phyloP scores from a whole-genome alignment of 1,284 basidiomycete species.

The Mycosarcoma maydis region DNA sequence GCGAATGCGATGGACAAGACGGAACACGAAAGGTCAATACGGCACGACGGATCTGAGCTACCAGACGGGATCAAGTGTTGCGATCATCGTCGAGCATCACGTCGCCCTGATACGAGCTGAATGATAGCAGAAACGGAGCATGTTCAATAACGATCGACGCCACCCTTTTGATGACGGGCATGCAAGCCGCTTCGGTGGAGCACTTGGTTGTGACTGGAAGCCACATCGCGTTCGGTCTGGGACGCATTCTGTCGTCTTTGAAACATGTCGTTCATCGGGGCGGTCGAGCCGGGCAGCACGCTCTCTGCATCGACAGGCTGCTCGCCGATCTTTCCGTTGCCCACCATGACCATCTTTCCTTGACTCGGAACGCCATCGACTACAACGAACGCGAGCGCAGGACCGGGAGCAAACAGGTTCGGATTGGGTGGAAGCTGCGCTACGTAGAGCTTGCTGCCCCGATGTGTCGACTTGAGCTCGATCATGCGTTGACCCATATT shows the following conservation, averaged over 20 bases:
- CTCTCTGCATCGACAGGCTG: slow-evolving; percentile 37
- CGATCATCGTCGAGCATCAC: slow-evolving; percentile 20
- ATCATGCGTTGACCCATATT: slow-evolving; percentile 80
- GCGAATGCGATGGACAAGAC: too few relatives aligned
- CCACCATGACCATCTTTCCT: slow-evolving; percentile 62
- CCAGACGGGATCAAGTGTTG: background rate
- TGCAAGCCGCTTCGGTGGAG: slow-evolving; percentile 28
- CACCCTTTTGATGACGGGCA: slow-evolving; percentile 31
- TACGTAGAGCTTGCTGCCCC: slow-evolving; percentile 42
- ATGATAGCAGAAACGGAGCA: background rate
- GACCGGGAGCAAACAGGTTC: slow-evolving; percentile 61
- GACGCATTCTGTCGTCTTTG: background rate
- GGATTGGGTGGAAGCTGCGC: slow-evolving; percentile 60
- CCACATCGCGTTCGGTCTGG: slow-evolving; percentile 5
- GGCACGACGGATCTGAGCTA: slow-evolving; percentile 17
- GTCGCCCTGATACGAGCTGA: background rate
- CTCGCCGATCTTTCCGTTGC: slow-evolving; percentile 54
- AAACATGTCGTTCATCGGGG: slow-evolving; percentile 3
- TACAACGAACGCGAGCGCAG: slow-evolving; percentile 62
- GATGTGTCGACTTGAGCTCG: slow-evolving; percentile 38
- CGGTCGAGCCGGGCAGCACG: slow-evolving; percentile 13
- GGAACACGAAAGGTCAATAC: background rate
- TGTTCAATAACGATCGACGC: slow-evolving; percentile 22
- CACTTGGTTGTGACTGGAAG: slow-evolving; percentile 9
- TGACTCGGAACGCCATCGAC: slow-evolving; percentile 60